Base-by-base conservation (phyloP, 345 rosid species). In the Laguncularia racemosa region DNA sequence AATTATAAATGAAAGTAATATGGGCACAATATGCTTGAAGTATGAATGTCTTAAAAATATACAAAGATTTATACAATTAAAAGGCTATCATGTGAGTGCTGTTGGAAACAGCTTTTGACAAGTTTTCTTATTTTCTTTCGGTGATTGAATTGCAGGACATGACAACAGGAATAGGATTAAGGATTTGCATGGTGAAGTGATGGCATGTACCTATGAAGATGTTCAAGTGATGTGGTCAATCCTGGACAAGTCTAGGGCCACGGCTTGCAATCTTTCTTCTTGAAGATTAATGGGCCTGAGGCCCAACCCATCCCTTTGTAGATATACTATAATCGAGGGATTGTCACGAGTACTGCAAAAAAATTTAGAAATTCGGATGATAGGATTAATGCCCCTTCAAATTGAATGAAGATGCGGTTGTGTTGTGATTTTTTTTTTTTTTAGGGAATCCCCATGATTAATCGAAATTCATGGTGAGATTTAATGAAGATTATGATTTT, bases 211-310 rank as follows among this genome's bases (percentile, higher is more conserved):
- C 13, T 91, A 91, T 50, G 89, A 91, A 59, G 97, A 91, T 56
- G 95, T 87, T 58, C 96, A 83, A 20, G 91, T 91, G 57, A 91
- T 91, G 97, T 91, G 96, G 96, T 91, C 97, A 40, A 90, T 90
- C 71, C 89, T 90, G 2, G 97, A 90, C 73, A 87, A 90, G 76
- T 81, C 97, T 76, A 87, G 78, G 67, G 70, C 92, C 62, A 52
- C 68, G 38, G 18, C 69, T 48, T 79, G 74, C 78, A 67, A 67
- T 66, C 66, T 83, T 55, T 43, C 86, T 67, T 67, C 86, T n/a
- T 76, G 60, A 69, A n/a, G 12, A 33, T 51, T 47, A 7, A 33
- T 33, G 11, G 40, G 40, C 40, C 40, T 19, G 46, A 33, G 40
- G 40, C 40, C 9, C 40, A 52, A 46, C 51, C 38, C 46, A 28